Evolutionary conservation across 192 early-diverging fungal species (phyloP), one percentile per base, ranked within the genome.

Genomic region (Backusella luteola): DNA sequence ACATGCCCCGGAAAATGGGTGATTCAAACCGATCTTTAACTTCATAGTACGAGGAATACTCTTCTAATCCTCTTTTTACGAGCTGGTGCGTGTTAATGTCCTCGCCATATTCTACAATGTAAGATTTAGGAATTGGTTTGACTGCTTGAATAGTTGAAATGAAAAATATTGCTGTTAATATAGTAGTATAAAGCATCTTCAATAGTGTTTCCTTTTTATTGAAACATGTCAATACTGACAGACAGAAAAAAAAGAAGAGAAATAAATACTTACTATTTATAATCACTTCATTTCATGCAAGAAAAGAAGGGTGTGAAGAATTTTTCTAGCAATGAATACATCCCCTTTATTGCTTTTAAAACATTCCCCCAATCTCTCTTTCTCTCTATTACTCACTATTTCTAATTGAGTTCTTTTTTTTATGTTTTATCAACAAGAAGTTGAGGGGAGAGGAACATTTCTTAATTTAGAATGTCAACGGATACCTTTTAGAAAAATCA

Each of bases 81-180:
- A 39, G 8, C 7, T 56, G 11, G 3, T 78, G n/a, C 4, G 73
- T 59, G 35, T 74, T 29, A 19, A 34, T 34, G 9, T 69, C 71
- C 23, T 63, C 56, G 0, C 15, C 19, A 29, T 78, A 78, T 69
- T 78, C 77, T 11, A 78, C 66, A 44, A 78, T 73, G 44, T 78
- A 78, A 6, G 71, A 34, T 26, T 49, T 35, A 2, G 77, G 72
- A 36, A 78, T 69, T 52, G 56, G 56, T 23, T 63, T 14, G 21
- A 63, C 56, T 63, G 56, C 56, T 63, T 29, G 46, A 1, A 49
- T 63, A 23, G 56, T 5, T 63, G 56, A 63, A 49, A 49, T n/a
- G 6, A 49, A 7, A 49, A 49, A 49, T 49, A 49, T 6, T 0
- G 46, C 5, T 49, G 15, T n/a, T 49, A 49, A 4, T 49, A 49